Evolutionary conservation across 768 basidiomycete species (phyloP), one percentile per base, ranked within the genome.

Genomic region (Mycena crocata): DNA sequence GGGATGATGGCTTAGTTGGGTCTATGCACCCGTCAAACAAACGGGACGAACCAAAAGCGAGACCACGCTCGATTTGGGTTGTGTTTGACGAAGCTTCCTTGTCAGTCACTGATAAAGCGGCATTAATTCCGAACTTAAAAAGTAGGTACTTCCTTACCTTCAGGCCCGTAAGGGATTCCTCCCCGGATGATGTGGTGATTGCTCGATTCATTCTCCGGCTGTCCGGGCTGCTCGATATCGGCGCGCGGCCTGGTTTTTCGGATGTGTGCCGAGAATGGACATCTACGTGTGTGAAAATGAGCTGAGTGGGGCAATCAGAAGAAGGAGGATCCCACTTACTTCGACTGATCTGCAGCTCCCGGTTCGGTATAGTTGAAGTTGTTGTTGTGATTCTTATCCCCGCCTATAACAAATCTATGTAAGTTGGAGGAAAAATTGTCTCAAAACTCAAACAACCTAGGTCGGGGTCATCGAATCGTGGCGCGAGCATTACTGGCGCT

Each of bases 61-160:
- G 73, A 23, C 86, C 85, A 40, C 87, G 84, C 21, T 77, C 82
- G 19, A 80, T 75, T 23, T 73, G 49, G 1, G 87, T 87, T 74
- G 80, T 82, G 15, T 75, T 74, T 12, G 72, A 45, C 1, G 61
- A 30, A 3, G 67, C 71, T 69, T 67, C 61, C 2, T n/a, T 31
- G 4, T 34, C 32, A 19, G 65, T 19, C 10, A 66, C 57, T 66
- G n/a, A 7, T 3, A 12, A 24, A n/a, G n/a, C n/a, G n/a, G 14
- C 32, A 30, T 23, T 9, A 26, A 12, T n/a, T n/a, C n/a, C n/a
- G 31, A 13, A 9, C 14, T 39, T 28, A 15, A 23, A 6, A 2
- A 15, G 19, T 12, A 5, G 13, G 8, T 8, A 35, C n/a, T n/a
- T n/a, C 86, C 3, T 75, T 74, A 15, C 15, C 6, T 40, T 4